Base-by-base conservation (phyloP, 495 filamentous ascomycete genomes). In the Haplographium delicatum region DNA sequence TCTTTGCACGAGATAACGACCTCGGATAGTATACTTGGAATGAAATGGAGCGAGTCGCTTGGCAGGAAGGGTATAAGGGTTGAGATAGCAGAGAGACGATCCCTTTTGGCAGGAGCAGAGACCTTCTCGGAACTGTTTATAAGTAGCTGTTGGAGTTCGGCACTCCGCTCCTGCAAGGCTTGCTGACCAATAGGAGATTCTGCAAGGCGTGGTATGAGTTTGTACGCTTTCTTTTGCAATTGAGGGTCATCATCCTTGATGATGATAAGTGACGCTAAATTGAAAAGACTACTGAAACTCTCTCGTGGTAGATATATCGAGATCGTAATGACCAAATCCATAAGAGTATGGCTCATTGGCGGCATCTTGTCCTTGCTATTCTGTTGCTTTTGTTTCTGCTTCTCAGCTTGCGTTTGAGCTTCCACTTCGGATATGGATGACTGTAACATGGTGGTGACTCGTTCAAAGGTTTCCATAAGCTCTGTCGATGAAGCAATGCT, bases 171-270 rank as follows among this genome's bases (percentile, higher is more conserved):
- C 54, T 75, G 57, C 5, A 98, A 75, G 11, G 90, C 89, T 4
- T 69, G 68, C 27, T 72, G 73, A 13, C 94, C 94, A 23, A 69
- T 74, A n/a, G 82, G 75, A 5, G 89, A 91, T 25, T 86, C 81
- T 2, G 86, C 84, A 35, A 98, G 78, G 25, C 91, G 81, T 6
- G 93, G 91, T 46, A 98, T 89, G 41, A 98, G 74, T 67, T 97
- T 96, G 74, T 97, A 98, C 3, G 93, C 91, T 69, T 98, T 98
- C 79, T 98, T 98, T 65, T 97, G 89, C n/a, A 98, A 74, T 62
- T 96, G 91, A 22, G 93, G 85, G 54, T 97, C 94, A 27, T 82
- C 75, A 40, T 79, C 68, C 56, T 81, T 83, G 57, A 83, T 80
- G 47, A 97, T 78, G 43, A 96, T 84, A 10, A 85, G 72, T 0